These are phyloP conservation scores for Irpex rosettiformis DNA, from an alignment of 1,284 basidiomycete genomes.

Conservation along the genomic window DNA sequence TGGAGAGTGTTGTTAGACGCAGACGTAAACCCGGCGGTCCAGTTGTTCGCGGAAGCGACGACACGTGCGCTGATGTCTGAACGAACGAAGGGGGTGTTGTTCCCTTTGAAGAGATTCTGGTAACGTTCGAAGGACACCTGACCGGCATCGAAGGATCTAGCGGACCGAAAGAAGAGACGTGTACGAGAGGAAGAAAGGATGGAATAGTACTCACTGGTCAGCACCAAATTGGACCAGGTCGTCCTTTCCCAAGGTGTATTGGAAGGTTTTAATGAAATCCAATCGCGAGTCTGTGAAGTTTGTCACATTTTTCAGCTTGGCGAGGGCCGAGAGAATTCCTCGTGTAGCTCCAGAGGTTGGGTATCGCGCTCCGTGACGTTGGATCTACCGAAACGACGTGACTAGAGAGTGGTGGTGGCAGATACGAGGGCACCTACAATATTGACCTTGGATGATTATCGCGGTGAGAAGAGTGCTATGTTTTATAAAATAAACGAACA, in stretches of 20 bases:
- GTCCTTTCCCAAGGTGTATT: conserved; percentile 57
- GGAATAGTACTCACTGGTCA: conserved; percentile 46
- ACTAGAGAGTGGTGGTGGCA: conserved; percentile 10
- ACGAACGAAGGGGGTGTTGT: conserved; percentile 62
- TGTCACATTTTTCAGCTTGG: conserved; percentile 46
- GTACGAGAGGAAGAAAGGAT: not conserved
- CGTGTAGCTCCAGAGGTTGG: conserved; percentile 56
- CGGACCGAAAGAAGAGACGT: not conserved
- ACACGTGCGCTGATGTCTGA: conserved; percentile 62
- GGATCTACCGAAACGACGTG: conserved; percentile 48
- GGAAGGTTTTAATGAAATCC: conserved; percentile 58
- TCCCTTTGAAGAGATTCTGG: conserved; percentile 36
- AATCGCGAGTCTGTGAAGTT: conserved; percentile 47
- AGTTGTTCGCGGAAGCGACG: conserved; percentile 64
- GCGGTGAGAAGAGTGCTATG: not conserved
- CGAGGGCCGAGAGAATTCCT: conserved; percentile 46
- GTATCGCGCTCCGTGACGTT: conserved; percentile 81
- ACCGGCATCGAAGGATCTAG: conserved; percentile 51
- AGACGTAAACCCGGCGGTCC: conserved; percentile 59
- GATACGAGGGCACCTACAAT: conserved; percentile 42
- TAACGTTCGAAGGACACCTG: conserved; percentile 50
- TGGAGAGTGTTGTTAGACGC: conserved; percentile 21
- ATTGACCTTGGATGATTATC: conserved; percentile 50
- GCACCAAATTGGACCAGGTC: conserved; percentile 70
- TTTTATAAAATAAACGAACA: not conserved